Evolutionary conservation across 2,329 filamentous ascomycete species (phyloP).

Genomic region (Tolypocladium inflatum): DNA sequence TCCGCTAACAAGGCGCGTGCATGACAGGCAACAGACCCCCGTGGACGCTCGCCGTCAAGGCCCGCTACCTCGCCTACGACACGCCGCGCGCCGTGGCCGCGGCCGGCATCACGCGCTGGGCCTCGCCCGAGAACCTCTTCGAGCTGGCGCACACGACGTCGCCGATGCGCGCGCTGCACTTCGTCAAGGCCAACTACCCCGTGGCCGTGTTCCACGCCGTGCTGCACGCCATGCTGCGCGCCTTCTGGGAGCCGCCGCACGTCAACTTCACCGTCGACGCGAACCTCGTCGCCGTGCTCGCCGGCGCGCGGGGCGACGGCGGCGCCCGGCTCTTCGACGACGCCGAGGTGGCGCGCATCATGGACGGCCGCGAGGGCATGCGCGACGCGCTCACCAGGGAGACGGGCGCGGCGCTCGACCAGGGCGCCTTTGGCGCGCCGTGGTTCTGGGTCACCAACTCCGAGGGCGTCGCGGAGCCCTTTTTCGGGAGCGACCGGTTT

Average conservation of each 20-base stretch:
- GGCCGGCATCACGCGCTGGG: constrained; percentile 25
- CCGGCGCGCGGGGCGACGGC: constrained; percentile 6
- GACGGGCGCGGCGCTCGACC: constrained; percentile 52
- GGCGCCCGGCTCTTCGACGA: constrained; percentile 33
- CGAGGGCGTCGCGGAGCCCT: constrained; percentile 51
- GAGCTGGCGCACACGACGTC: constrained; percentile 33
- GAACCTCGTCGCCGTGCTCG: constrained; percentile 32
- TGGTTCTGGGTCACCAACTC: constrained; percentile 61
- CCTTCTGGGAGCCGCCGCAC: constrained; percentile 53
- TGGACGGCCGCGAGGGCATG: constrained; percentile 39
- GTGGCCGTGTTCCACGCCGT: constrained; percentile 38
- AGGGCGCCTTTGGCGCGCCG: constrained; percentile 66
- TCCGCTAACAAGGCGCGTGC: background rate
- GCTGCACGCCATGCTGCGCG: constrained; percentile 45
- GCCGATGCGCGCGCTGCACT: constrained; percentile 57
- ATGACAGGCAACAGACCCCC: constrained; percentile 61
- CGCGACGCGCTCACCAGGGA: constrained; percentile 38
- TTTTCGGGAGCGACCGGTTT: constrained; percentile 72
- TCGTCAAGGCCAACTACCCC: constrained; percentile 52
- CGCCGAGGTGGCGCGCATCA: constrained; percentile 43
- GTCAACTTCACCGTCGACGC: constrained; percentile 50
- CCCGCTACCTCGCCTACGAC: constrained; percentile 40
- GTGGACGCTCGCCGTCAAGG: constrained; percentile 62
- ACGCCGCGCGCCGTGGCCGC: constrained; percentile 25
- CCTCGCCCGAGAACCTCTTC: constrained; percentile 30